Conservation (phyloP, 805 yeast species). For the Komagataella kurtzmanii region DNA sequence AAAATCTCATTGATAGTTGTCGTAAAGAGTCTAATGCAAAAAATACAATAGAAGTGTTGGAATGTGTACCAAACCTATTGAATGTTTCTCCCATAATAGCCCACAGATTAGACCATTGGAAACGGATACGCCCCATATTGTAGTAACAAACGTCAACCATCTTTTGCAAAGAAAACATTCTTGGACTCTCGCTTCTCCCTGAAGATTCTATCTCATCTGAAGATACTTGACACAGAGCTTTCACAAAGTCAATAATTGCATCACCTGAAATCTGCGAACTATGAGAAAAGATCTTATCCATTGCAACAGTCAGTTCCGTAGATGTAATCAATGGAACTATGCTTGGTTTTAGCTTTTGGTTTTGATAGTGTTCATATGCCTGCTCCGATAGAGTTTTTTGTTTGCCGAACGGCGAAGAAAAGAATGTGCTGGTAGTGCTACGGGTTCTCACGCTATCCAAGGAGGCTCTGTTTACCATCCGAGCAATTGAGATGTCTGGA, state of each 20-base stretch:
- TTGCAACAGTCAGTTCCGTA: conserved; percentile 61
- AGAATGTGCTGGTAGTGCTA: conserved; percentile 27
- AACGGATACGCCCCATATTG: conserved; percentile 90
- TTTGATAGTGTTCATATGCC: conserved; percentile 58
- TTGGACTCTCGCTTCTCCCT: conserved; percentile 67
- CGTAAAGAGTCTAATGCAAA: conserved; percentile 92
- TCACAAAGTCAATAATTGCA: conserved; percentile 79
- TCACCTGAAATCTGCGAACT: conserved; percentile 69
- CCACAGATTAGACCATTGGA: conserved; percentile 97
- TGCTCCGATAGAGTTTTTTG: conserved; percentile 45
- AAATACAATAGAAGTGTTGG: conserved; percentile 62
- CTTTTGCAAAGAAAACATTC: conserved; percentile 87
- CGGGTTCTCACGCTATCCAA: conserved; percentile 36
- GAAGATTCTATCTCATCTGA: conserved; percentile 85
- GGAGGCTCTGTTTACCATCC: conserved; percentile 42
- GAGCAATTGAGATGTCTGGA: conserved; percentile 77
- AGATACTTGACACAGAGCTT: conserved; percentile 76
- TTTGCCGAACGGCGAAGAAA: conserved; percentile 24
- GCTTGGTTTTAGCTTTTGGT: conserved; percentile 48
- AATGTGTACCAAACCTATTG: conserved; percentile 71
- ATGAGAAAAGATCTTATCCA: conserved; percentile 80
- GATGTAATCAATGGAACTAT: conserved; percentile 46
- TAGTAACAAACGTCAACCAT: conserved; percentile 96
- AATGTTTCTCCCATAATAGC: conserved; percentile 83
- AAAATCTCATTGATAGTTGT: conserved; percentile 83